Conservation (phyloP, 768 basidiomycete species). For the Amanita subjunquillea region DNA sequence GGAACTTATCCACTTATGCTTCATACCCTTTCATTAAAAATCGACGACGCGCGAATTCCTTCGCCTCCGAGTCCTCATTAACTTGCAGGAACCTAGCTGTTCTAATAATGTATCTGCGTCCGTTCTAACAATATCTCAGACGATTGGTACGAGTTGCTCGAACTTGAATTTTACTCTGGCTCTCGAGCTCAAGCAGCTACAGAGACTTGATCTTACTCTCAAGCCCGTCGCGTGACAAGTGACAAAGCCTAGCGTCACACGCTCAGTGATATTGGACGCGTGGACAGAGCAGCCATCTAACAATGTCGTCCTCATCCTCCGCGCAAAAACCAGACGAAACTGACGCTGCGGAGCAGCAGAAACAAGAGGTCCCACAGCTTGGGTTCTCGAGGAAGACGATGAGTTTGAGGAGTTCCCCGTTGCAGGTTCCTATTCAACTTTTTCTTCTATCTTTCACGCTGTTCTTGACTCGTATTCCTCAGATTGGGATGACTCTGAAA, state of each 20-base stretch:
- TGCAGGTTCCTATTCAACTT: constrained; percentile 42
- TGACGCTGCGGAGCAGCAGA: constrained; percentile 29
- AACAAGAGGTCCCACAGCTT: constrained; percentile 51
- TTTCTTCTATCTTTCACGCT: neutral
- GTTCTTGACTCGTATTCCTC: neutral
- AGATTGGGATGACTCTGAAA: constrained; percentile 88
- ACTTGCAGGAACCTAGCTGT: no score
- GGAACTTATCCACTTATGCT: neutral
- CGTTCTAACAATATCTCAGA: no score
- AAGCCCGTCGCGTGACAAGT: no score
- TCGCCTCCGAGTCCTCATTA: no score
- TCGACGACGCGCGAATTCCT: no score
- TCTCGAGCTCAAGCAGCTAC: no score
- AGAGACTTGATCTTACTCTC: no score
- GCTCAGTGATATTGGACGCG: neutral
- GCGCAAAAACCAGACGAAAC: constrained; percentile 27
- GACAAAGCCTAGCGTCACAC: neutral
- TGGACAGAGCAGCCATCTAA: neutral
- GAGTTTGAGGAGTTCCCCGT: constrained; percentile 92
- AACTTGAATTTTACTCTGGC: no score
- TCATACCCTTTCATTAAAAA: neutral
- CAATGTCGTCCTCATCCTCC: constrained; percentile 33
- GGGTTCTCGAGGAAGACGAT: constrained; percentile 93
- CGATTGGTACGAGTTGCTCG: no score
- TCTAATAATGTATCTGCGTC: no score